Evolutionary conservation across 768 basidiomycete species (phyloP), one percentile per base, ranked within the genome.

Genomic region (Tylopilus intermedius): DNA sequence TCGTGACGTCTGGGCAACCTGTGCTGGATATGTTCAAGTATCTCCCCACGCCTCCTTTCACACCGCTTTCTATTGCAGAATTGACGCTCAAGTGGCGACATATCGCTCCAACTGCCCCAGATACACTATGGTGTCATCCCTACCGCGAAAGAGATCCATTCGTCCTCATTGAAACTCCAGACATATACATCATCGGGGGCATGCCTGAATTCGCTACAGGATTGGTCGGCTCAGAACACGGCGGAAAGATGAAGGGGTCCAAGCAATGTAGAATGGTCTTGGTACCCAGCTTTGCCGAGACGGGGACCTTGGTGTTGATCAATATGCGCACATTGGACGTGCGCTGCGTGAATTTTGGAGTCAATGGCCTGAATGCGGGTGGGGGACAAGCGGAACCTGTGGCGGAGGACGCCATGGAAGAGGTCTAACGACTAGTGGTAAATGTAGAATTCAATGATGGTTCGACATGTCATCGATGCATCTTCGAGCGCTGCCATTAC

Each of bases 61-160:
- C 87, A n/a, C 78, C 86, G 38, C 66, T 95, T 32, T 79, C 80
- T 3, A 77, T 97, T 54, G 79, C 90, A 9, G 79, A 84, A 62
- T 76, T 85, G 39, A 94, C 93, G 10, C 75, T 99, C 32, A 81
- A 77, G 60, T 99, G 95, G 96, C 76, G 94, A 53, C 95, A 98
- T 72, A 83, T 96, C 67, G 94, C 96, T n/a, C 96, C 96, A 4
- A 98, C 96, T 8, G 95, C 95, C 24, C 96, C 96, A 26, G 96
- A 99, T 70, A 99, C 96, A 1, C 78, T 99, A 4, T 97, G 94
- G 94, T 97, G 96, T 62, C 94, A 97, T 67, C 96, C 96, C 15
- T 98, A 88, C 73, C 81, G 88, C 46, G 76, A 81, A 27, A 73
- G 75, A 15, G 96, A 99, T 65, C 96, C 96, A 0, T 99, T 99